Evolutionary conservation across 768 basidiomycete species (phyloP), one percentile per base, ranked within the genome.

Genomic region (Lepiota venenata): DNA sequence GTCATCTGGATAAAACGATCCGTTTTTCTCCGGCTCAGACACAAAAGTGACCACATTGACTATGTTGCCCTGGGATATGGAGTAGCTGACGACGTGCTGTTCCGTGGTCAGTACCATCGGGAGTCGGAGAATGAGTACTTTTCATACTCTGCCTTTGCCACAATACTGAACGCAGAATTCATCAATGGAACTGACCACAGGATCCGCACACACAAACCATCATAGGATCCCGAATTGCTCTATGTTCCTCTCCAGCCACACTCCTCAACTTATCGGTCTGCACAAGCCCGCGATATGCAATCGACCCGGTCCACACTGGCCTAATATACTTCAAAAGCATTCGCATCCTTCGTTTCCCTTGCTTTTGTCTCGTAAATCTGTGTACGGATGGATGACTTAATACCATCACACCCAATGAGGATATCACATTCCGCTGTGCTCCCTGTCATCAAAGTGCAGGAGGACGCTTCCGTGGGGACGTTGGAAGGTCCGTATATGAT

Each of bases 81-180:
- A 71, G 63, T 82, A 82, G 2, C 66, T 68, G 12, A 82, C 65
- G 21, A 79, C 52, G 60, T 75, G 72, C 81, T 82, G 45, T 10
- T 6, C 25, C 36, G 10, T 10, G 27, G 9, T 39, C 15, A 38
- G 36, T 38, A 32, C 4, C 20, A 15, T 21, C 3, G 12, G 32
- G 14, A 16, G 12, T 29, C 20, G 45, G 38, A 29, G 35, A 39
- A 47, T 20, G 36, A 35, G 55, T 22, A 39, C 22, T 25, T 3
- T 27, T 57, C 48, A 44, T 37, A 65, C 65, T 44, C 60, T 60
- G 18, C 56, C 49, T 45, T 63, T 61, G 10, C 63, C 63, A 18
- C 55, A 46, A 47, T 61, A 61, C 61, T 18, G 20, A 51, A 16
- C 10, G 32, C n/a, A 4, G 11, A 45, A 37, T 10, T 39, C 35